Evolutionary conservation across 2,329 filamentous ascomycete genomes (phyloP).

Genomic region (Calonectria hongkongensis): DNA sequence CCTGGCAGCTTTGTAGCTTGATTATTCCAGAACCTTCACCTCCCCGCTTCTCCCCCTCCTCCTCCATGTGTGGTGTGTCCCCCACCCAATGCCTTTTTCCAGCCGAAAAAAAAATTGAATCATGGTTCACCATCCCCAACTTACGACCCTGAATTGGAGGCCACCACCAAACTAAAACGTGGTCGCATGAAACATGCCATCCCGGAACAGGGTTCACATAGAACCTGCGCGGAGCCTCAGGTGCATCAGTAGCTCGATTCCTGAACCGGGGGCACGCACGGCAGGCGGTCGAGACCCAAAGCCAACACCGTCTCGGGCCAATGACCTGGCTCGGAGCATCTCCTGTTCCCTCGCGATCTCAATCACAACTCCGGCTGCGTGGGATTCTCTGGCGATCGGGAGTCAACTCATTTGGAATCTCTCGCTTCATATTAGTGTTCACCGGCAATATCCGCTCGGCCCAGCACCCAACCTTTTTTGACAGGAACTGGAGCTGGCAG

Average conservation of each 20-base stretch:
- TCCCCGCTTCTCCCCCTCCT: background rate
- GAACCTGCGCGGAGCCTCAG: conserved; percentile 26
- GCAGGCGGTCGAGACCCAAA: conserved; percentile 44
- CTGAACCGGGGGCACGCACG: background rate
- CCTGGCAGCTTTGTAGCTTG: background rate
- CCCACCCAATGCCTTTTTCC: background rate
- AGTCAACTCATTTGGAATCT: conserved; percentile 12
- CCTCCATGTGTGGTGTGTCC: background rate
- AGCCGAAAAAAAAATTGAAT: background rate
- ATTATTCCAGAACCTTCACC: conserved; percentile 16
- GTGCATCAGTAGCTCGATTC: conserved; percentile 12
- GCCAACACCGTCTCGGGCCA: background rate
- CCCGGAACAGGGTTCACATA: conserved; percentile 18
- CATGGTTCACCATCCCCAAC: background rate
- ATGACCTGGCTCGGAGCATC: conserved; percentile 21
- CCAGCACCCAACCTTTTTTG: background rate
- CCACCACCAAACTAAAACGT: background rate
- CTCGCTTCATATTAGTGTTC: conserved; percentile 14
- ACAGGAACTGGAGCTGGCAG: conserved; percentile 8
- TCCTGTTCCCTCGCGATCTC: conserved; percentile 37
- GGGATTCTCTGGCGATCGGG: conserved; percentile 41
- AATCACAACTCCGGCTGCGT: conserved; percentile 17
- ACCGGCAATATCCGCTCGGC: conserved; percentile 3
- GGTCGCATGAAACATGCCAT: conserved; percentile 20
- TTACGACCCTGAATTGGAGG: conserved; percentile 7